phyloP scores from a whole-genome alignment of 352 stramenopile species.

The Pythium coloratum region DNA sequence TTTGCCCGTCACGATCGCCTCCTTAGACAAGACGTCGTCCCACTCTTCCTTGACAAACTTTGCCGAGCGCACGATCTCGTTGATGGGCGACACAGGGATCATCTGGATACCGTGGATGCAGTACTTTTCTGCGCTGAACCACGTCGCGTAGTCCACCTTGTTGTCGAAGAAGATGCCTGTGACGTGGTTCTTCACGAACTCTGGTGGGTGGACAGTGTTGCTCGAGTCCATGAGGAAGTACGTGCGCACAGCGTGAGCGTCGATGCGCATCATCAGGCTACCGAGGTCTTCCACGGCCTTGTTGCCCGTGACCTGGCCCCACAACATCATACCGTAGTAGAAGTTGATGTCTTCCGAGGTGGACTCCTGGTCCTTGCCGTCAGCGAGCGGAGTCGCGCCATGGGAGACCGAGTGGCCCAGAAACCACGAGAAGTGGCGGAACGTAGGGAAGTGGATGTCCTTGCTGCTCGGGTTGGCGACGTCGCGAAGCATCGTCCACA shows the following conservation, averaged over 20 bases:
- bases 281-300: slow-evolving; percentile 63
- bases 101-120: slow-evolving; percentile 84
- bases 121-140: slow-evolving; percentile 66
- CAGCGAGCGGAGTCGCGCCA: slow-evolving; percentile 50
- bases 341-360: slow-evolving; percentile 84
- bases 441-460: slow-evolving; percentile 59
- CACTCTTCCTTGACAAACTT: slow-evolving; percentile 74
- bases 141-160: slow-evolving; percentile 73
- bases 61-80: slow-evolving; percentile 57
- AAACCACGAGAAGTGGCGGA: slow-evolving; percentile 79
- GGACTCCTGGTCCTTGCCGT: slow-evolving; percentile 77
- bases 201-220: slow-evolving; percentile 66
- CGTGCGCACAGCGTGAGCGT: slow-evolving; percentile 57
- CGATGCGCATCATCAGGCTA: slow-evolving; percentile 69
- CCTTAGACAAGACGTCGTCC: slow-evolving; percentile 69
- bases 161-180: slow-evolving; percentile 84
- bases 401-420: slow-evolving; percentile 76
- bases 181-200: slow-evolving; percentile 70
- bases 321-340: slow-evolving; percentile 79
- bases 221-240: slow-evolving; percentile 67
- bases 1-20: slow-evolving; percentile 49
- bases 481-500: slow-evolving; percentile 72
- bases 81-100: slow-evolving; percentile 75
- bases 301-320: slow-evolving; percentile 55
- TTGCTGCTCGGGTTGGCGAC: slow-evolving; percentile 60